These are phyloP conservation scores for Moesziomyces sp. DNA, from an alignment of 1,284 basidiomycete species.

Conservation along the genomic window DNA sequence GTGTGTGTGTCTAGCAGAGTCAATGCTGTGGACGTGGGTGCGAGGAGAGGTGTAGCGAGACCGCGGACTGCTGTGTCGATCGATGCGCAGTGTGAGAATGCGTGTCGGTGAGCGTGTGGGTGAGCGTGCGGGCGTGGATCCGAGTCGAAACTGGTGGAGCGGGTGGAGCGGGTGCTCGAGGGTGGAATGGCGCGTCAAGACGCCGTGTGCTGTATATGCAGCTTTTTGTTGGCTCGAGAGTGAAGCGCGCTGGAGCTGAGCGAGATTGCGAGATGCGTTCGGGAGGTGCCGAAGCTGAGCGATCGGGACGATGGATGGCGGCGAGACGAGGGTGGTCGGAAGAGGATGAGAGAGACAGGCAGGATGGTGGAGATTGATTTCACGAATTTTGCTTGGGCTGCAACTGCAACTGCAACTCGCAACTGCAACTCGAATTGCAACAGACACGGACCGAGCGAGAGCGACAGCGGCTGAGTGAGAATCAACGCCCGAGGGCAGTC, in stretches of 20 bases:
- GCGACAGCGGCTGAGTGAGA: background rate
- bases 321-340: background rate
- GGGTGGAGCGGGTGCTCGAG: too few species aligned
- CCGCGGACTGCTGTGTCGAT: background rate
- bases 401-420: too few species aligned
- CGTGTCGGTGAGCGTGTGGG: background rate
- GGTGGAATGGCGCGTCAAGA: too few species aligned
- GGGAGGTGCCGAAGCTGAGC: background rate
- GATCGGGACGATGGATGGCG: background rate
- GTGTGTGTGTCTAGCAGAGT: background rate
- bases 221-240: too few species aligned
- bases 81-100: too few species aligned
- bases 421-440: background rate
- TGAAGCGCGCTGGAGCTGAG: too few species aligned
- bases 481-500: too few species aligned
- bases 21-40: too few species aligned
- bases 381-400: background rate
- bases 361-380: background rate
- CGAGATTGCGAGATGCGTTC: background rate
- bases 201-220: too few species aligned
- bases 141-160: too few species aligned
- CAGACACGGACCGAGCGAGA: background rate
- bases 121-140: too few species aligned
- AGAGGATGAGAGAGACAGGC: background rate
- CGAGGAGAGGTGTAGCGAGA: background rate